Base-by-base conservation (phyloP, 73 alveolate genomes). In the Paramecium primaurelia region DNA sequence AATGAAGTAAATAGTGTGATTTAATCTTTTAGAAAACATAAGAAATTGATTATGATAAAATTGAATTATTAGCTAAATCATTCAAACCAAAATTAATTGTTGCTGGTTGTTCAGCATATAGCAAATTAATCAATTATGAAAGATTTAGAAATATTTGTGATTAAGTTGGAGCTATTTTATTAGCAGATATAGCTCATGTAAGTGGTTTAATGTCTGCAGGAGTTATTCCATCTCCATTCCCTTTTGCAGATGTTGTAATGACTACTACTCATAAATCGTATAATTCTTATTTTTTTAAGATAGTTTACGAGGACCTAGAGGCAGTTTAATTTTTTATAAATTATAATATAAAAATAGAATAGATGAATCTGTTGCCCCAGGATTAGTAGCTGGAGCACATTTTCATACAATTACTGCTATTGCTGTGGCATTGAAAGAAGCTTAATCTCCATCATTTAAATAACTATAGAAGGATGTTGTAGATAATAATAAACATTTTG, bases 231-330 rank as follows among this genome's bases (percentile, higher is more conserved):
- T 58, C 92, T 26, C 99, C 99, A 12, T 96, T 96, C 87, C 94
- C 94, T 18, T 93, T 92, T 86, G 92, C 95, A 59, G 99, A 96
- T 88, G 54, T 95, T 11, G 98, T 96, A 11, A 96, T 95, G 58
- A 83, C 97, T 22, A 95, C 98, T 9, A 95, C 98, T 37, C 98
- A 95, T 92, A 95, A 95, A 77, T 44, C 85, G 93, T 86, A 86
- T 7, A 40, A 40, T 28, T 6, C 12, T 0, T 58, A 4, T 16
- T 49, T 6, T 44, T 32, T 34, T 37, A 22, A 54, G 16, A 6
- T 86, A 86, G 95, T 22, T 73, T 95, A 59, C 93, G 98, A 83
- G 98, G 98, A 69, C 98, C 98, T 14, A 83, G 98, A 86, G 96
- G 96, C 1, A 96, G 95, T 51, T 28, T 95, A 10, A 93, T 94